Evolutionary conservation across 2,329 filamentous ascomycete genomes (phyloP).

Genomic region (Plectosphaerella plurivora): DNA sequence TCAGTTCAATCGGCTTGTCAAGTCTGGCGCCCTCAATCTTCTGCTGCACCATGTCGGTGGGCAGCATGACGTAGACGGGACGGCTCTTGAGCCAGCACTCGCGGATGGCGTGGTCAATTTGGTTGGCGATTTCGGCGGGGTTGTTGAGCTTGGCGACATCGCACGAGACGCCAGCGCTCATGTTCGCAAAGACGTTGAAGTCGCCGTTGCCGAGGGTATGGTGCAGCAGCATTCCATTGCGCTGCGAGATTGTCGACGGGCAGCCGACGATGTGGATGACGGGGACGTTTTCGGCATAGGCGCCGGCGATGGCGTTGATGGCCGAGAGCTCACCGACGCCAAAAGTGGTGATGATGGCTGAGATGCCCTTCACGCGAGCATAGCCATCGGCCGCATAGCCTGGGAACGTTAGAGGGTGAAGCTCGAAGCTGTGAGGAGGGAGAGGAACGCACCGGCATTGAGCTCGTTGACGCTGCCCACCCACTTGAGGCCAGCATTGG

Average conservation of each 20-base stretch:
- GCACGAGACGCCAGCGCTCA: slow-evolving; percentile 69
- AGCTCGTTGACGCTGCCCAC: slow-evolving; percentile 69
- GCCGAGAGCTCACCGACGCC: slow-evolving; percentile 72
- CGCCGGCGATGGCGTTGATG: slow-evolving; percentile 69
- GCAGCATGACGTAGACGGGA: slow-evolving; percentile 80
- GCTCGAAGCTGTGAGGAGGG: slow-evolving; percentile 4
- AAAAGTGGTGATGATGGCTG: slow-evolving; percentile 69
- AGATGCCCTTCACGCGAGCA: slow-evolving; percentile 66
- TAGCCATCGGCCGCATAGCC: slow-evolving; percentile 80
- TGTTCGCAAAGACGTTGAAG: slow-evolving; percentile 77
- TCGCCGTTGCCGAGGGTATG: slow-evolving; percentile 75
- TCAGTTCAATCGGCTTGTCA: slow-evolving; percentile 64
- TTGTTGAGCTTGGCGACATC: slow-evolving; percentile 67
- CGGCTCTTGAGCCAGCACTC: slow-evolving; percentile 70
- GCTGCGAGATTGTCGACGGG: slow-evolving; percentile 43
- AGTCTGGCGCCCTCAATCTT: slow-evolving; percentile 72
- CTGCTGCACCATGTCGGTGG: slow-evolving; percentile 73
- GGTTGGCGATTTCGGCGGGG: slow-evolving; percentile 62
- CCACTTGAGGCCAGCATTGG: slow-evolving; percentile 55
- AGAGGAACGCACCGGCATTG: slow-evolving; percentile 57
- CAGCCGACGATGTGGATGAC: slow-evolving; percentile 64
- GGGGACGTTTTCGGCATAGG: slow-evolving; percentile 68
- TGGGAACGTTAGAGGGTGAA: slow-evolving; percentile 17
- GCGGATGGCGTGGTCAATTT: slow-evolving; percentile 74
- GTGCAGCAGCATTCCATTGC: slow-evolving; percentile 48